Evolutionary conservation across 1,284 basidiomycete genomes (phyloP).

Genomic region (Vanrija sp.): DNA sequence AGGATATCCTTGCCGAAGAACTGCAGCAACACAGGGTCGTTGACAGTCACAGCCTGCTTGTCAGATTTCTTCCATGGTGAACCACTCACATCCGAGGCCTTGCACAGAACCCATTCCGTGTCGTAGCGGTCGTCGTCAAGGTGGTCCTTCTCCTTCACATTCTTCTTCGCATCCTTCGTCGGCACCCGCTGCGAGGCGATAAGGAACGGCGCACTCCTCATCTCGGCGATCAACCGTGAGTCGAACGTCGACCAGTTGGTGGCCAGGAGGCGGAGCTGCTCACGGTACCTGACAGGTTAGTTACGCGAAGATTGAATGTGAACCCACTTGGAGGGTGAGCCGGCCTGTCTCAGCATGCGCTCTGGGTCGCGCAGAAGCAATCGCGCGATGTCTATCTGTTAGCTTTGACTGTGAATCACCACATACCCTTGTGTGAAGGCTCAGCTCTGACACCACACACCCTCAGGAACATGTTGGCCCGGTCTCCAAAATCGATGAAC

Average conservation of each 20-base stretch:
- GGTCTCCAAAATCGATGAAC: constrained; percentile 82
- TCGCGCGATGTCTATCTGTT: constrained; percentile 33
- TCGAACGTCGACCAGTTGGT: constrained; percentile 66
- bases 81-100: constrained; percentile 29
- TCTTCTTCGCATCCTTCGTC: constrained; percentile 35
- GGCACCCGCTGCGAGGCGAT: constrained; percentile 63
- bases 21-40: constrained; percentile 70
- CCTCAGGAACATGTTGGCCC: constrained; percentile 77
- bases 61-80: background rate
- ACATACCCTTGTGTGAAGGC: constrained; percentile 55
- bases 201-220: constrained; percentile 69
- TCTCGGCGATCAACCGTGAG: constrained; percentile 56
- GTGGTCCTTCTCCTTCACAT: constrained; percentile 28
- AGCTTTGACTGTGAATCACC: background rate
- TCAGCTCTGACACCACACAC: constrained; percentile 84
- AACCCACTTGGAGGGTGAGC: constrained; percentile 40
- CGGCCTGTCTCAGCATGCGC: constrained; percentile 41
- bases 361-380: constrained; percentile 39
- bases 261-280: constrained; percentile 78
- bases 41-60: constrained; percentile 67
- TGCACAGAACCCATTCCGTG: constrained; percentile 36
- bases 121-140: constrained; percentile 26
- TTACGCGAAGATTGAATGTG: background rate
- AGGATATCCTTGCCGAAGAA: constrained; percentile 73
- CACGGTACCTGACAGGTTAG: constrained; percentile 60